phyloP scores from a whole-genome alignment of 2,329 filamentous ascomycete genomes.

The Pseudonectria foliicola region DNA sequence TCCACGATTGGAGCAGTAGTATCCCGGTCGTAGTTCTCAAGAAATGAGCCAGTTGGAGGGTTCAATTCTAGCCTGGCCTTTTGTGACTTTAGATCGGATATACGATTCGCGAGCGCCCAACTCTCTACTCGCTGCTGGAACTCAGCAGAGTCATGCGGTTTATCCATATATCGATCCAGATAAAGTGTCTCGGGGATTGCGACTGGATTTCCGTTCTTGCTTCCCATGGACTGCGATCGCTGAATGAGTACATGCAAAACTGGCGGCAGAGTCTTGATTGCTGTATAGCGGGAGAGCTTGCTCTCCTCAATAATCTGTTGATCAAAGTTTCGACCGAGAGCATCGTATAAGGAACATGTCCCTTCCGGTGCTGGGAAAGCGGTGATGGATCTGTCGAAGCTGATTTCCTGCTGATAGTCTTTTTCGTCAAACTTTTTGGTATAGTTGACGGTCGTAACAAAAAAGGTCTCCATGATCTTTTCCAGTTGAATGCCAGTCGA shows the following conservation, averaged over 20 bases:
- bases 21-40: slow-evolving; percentile 17
- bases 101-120: slow-evolving; percentile 66
- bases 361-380: slow-evolving; percentile 47
- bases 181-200: slow-evolving; percentile 75
- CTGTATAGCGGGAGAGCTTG: slow-evolving; percentile 56
- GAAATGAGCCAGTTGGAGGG: slow-evolving; percentile 19
- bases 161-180: slow-evolving; percentile 81
- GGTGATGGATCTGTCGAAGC: slow-evolving; percentile 56
- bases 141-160: slow-evolving; percentile 50
- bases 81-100: slow-evolving; percentile 47
- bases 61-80: slow-evolving; percentile 20
- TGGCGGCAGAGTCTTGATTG: slow-evolving; percentile 70
- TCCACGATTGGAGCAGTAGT: not conserved
- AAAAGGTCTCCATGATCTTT: slow-evolving; percentile 64
- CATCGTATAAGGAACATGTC: slow-evolving; percentile 65
- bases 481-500: slow-evolving; percentile 72
- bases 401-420: slow-evolving; percentile 36
- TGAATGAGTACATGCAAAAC: slow-evolving; percentile 87
- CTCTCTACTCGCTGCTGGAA: slow-evolving; percentile 58
- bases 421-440: slow-evolving; percentile 44
- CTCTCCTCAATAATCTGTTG: slow-evolving; percentile 65
- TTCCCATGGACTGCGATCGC: slow-evolving; percentile 65
- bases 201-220: slow-evolving; percentile 72
- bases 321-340: slow-evolving; percentile 80
- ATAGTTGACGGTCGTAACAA: slow-evolving; percentile 55